Evolutionary conservation across 2,329 filamentous ascomycete genomes (phyloP), one percentile per base, ranked within the genome.

Genomic region (Helicocarpus griseus): DNA sequence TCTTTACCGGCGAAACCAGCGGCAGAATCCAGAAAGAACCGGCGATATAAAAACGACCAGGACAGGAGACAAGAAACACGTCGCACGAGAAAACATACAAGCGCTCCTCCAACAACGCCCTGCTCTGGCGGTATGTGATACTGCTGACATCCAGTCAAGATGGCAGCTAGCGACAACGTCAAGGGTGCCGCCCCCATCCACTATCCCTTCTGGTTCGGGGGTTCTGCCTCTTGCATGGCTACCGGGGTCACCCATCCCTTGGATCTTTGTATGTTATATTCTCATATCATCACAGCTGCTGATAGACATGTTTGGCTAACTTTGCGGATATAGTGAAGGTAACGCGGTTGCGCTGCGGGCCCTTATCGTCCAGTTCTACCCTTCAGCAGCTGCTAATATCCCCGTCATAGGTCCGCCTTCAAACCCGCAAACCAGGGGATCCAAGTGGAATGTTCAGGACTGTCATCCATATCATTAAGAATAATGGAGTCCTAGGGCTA

Each of bases 191-290:
- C 40, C 46, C 50, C 47, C 68, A 60, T 74, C 47, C 73, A 72
- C 61, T 91, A 91, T 72, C 87, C 87, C 8, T 91, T 91, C 71
- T 97, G 91, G 93, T 97, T 98, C 69, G 93, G 93, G 57, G 93
- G 93, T 51, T 95, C 88, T 66, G 89, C 91, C 48, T 93, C 87
- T 65, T 94, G 88, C 66, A 85, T 93, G 76, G 91, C 91, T 35
- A 90, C 91, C 41, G 85, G 83, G 60, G 87, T 95, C 46, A 97
- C 91, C 28, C 91, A 97, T 77, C 91, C 91, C 47, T 76, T 97
- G 65, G 90, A 96, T 79, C 77, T 96, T 57, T 81, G 89, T 94
- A 78, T 69, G 85, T 74, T 54, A 8, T 24, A 29, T 48, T 46
- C 33, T 45, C 14, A 46, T 53, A 7, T 11, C 17, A n/a, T n/a